These are phyloP conservation scores for Quercus berberidifolia DNA, from an alignment of 306 rosid genomes.

Conservation along the genomic window DNA sequence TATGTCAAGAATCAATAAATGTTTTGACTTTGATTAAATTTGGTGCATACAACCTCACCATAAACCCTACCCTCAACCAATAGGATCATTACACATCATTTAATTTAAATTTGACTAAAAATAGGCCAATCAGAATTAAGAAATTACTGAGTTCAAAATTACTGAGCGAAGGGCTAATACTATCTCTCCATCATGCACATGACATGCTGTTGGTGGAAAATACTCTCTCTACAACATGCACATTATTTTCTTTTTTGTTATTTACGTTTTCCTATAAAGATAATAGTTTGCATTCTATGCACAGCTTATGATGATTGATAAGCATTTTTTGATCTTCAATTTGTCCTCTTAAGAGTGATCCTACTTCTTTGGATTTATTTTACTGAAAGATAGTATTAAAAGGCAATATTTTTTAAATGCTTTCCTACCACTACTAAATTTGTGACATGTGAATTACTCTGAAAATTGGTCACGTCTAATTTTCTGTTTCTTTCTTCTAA, in stretches of 20 bases:
- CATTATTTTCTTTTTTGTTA: background rate
- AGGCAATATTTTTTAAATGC: background rate
- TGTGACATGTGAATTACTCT: background rate
- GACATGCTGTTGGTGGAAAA: conserved; percentile 68
- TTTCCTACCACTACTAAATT: background rate
- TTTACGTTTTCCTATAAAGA: background rate
- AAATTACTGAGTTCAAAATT: conserved; percentile 71
- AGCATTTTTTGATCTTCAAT: background rate
- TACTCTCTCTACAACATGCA: background rate
- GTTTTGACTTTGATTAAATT: no score
- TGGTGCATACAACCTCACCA: no score
- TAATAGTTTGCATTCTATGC: background rate
- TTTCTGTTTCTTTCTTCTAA: background rate
- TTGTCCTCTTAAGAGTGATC: background rate
- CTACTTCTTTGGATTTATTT: background rate
- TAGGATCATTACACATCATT: no score
- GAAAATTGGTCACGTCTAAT: background rate
- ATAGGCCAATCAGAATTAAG: no score
- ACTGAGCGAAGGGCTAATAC: conserved; percentile 93
- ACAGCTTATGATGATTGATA: background rate
- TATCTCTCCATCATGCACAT: conserved; percentile 83
- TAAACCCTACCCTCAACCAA: no score
- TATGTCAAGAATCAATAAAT: no score
- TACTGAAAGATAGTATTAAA: background rate
- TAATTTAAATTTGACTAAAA: no score